A percentile compares a stretch with the other conserved stretches of the same genome.
Evolutionary conservation across 2,329 filamentous ascomycete genomes (phyloP).

Genomic region (Torrubiella hemipterigena): DNA sequence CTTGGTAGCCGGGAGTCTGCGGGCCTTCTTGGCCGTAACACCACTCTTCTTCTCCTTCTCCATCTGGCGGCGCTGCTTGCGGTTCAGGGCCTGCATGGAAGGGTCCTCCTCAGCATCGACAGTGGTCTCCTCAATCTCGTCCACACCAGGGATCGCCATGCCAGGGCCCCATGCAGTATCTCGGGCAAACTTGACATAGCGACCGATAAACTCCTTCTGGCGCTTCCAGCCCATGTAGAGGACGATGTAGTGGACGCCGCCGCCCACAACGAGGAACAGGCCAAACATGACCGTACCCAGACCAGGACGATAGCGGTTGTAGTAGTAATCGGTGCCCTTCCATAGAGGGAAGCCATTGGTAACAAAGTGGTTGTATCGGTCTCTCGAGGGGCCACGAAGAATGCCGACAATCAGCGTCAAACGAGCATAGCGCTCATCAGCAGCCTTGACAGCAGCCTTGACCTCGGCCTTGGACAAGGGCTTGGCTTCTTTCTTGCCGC

Average conservation of each 20-base stretch:
- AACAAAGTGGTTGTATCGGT: slow-evolving; percentile 91
- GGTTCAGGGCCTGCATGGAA: slow-evolving; percentile 53
- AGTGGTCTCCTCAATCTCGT: slow-evolving; percentile 29
- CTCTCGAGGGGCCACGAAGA: slow-evolving; percentile 66
- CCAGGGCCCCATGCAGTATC: slow-evolving; percentile 85
- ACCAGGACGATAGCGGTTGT: slow-evolving; percentile 83
- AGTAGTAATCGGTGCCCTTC: slow-evolving; percentile 98
- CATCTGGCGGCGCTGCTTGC: slow-evolving; percentile 78
- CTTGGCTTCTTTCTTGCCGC: slow-evolving; percentile 46
- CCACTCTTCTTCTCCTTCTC: slow-evolving; percentile 71
- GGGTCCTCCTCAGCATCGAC: slow-evolving; percentile 37
- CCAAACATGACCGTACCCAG: slow-evolving; percentile 74
- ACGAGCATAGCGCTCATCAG: slow-evolving; percentile 71
- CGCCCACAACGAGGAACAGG: slow-evolving; percentile 71
- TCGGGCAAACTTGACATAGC: slow-evolving; percentile 83
- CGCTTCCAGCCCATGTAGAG: slow-evolving; percentile 81
- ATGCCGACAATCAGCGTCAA: slow-evolving; percentile 78
- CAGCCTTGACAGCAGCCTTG: slow-evolving; percentile 66
- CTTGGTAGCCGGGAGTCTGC: slow-evolving; percentile 24
- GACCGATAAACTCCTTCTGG: slow-evolving; percentile 80
- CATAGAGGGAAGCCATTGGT: slow-evolving; percentile 87
- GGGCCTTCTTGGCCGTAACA: slow-evolving; percentile 34
- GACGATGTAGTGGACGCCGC: slow-evolving; percentile 75
- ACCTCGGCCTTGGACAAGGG: slow-evolving; percentile 61
- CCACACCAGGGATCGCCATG: slow-evolving; percentile 56